These are phyloP conservation scores for Aureobasidium sp. DNA, from an alignment of 2,329 filamentous ascomycete genomes.

Conservation along the genomic window DNA sequence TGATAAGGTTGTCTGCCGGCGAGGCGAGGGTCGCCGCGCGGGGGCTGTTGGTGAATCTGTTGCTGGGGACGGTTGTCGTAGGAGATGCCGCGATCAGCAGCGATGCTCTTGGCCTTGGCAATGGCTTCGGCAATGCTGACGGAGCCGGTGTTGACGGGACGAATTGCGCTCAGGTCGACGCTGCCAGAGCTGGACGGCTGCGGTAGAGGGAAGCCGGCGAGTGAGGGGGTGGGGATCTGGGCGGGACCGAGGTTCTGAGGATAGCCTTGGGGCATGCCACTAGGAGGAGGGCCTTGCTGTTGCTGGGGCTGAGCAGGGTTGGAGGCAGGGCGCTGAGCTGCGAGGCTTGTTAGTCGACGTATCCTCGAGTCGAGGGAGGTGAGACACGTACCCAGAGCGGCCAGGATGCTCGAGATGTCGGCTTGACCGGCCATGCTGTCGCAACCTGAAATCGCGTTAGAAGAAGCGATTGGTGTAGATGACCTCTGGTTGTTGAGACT, in stretches of 20 bases:
- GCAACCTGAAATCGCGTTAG: neutral
- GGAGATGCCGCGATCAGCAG: constrained; percentile 66
- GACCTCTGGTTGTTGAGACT: neutral
- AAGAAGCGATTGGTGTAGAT: neutral
- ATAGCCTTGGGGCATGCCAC: constrained; percentile 39
- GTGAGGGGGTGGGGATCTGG: constrained; percentile 32
- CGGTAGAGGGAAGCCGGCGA: constrained; percentile 48
- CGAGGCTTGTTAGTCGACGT: constrained; percentile 9
- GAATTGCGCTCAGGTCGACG: constrained; percentile 72
- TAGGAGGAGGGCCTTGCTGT: constrained; percentile 27
- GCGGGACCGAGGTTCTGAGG: constrained; percentile 28
- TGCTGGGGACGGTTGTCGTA: constrained; percentile 27
- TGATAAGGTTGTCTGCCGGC: constrained; percentile 50
- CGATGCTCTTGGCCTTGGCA: constrained; percentile 75
- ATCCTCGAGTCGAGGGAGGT: neutral
- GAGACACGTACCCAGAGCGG: constrained; percentile 39
- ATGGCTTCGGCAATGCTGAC: constrained; percentile 80
- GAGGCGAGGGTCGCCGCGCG: constrained; percentile 40
- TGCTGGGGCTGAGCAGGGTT: constrained; percentile 29
- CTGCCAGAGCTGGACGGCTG: constrained; percentile 68
- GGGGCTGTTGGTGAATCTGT: constrained; percentile 23
- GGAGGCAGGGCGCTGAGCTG: constrained; percentile 44
- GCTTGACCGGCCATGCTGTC: constrained; percentile 39
- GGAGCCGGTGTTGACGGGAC: constrained; percentile 71
- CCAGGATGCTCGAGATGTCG: constrained; percentile 46